Percentiles rank a stretch among this genome's conserved stretches.
These are phyloP conservation scores for Gossypium stocksii DNA, from an alignment of 345 rosid genomes.

Conservation along the genomic window DNA sequence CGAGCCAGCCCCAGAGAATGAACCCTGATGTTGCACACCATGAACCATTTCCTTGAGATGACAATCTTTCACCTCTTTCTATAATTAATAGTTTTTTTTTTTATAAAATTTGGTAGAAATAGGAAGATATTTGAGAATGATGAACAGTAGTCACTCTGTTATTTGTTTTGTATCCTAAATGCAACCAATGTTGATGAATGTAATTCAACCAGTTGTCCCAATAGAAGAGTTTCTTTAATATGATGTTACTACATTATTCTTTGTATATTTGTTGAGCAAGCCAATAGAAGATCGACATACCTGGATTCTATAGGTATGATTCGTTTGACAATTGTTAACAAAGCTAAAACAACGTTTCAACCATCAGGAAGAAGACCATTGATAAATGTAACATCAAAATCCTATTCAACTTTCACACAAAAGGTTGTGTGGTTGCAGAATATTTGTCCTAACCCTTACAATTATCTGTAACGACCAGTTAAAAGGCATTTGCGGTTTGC, in stretches of 20 bases:
- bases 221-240: too few species aligned
- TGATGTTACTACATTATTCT: too few species aligned
- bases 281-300: not conserved
- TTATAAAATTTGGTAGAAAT: not conserved
- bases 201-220: too few species aligned
- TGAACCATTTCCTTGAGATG: not conserved
- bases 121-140: constrained; percentile 11
- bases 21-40: not conserved
- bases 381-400: constrained; percentile 10
- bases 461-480: constrained; percentile 21
- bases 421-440: constrained; percentile 17
- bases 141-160: not conserved
- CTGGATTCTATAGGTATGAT: not conserved
- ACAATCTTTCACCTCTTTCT: not conserved
- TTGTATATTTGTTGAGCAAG: not conserved
- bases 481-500: constrained; percentile 12
- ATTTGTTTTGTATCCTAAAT: not conserved
- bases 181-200: too few species aligned
- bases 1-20: not conserved
- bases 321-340: not conserved
- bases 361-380: not conserved
- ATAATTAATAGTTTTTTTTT: not conserved
- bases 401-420: constrained; percentile 8
- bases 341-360: not conserved
- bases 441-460: constrained; percentile 25